Base-by-base conservation (phyloP, 1,284 basidiomycete species). In the Malassezia caprae region DNA sequence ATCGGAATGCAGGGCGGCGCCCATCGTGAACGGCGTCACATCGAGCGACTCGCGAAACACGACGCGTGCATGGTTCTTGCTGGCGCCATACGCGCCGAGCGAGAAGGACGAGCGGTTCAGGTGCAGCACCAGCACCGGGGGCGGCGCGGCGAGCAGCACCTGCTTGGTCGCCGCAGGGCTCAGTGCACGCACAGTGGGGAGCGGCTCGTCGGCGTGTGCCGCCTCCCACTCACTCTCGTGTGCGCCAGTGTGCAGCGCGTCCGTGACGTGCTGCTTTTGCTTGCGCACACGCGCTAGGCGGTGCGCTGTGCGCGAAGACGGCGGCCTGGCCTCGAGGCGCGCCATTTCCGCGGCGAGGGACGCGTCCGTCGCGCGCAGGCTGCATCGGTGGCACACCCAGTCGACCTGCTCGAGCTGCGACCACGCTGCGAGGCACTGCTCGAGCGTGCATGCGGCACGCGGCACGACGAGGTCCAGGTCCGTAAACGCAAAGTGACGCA, bases 301-400 rank as follows among this genome's bases (percentile, higher is more conserved):
- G 24, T 51, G 35, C 23, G n/a, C n/a, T 2, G 23, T 23, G 2
- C 31, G 26, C 35, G 40, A 4, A 12, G n/a, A 27, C 17, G 23
- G 23, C 10, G 46, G 27, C 21, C 8, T 4, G 13, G 41, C 47
- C 7, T 21, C 34, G 13, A 21, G 21, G 30, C 31, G 32, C 32
- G 54, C 41, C 43, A 28, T 6, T 15, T 55, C 49, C 3, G 54
- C 62, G 2, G 26, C 42, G 26, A 43, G 30, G 17, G 40, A 43
- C 4, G 40, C 48, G 8, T 60, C 42, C 4, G 67, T 71, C 5
- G 51, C 55, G 15, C 43, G 58, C 21, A 74, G 44, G 13, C 61
- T 70, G 44, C 72, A 74, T n/a, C 62, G 61, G 59, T 62, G 64
- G 54, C 72, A 74, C 23, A 61, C 61, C 72, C 72, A 74, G 17